Evolutionary conservation across 768 basidiomycete genomes (phyloP).

Genomic region (Guyanaporus albipodus): DNA sequence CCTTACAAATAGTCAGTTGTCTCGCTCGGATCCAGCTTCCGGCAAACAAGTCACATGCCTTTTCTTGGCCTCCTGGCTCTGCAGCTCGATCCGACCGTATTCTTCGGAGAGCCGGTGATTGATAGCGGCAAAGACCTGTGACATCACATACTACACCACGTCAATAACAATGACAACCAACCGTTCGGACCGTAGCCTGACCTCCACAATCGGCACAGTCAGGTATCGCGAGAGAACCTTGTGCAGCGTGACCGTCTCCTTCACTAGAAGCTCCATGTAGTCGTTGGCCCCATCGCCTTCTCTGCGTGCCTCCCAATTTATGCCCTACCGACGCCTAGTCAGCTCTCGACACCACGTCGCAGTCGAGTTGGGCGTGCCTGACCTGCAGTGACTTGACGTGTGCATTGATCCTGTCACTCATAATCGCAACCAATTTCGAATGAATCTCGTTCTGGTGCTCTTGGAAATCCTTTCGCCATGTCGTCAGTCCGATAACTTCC

Average conservation of each 20-base stretch:
- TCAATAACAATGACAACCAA: slow-evolving; percentile 11
- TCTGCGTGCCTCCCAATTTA: slow-evolving; percentile 73
- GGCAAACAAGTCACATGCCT: slow-evolving; percentile 51
- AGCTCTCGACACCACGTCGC: slow-evolving; percentile 1
- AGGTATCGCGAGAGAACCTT: slow-evolving; percentile 94
- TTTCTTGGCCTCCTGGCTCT: slow-evolving; percentile 77
- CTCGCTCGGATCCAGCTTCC: slow-evolving; percentile 5
- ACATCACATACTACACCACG: slow-evolving; percentile 76
- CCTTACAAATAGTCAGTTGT: slow-evolving; percentile 38
- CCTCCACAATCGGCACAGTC: slow-evolving; percentile 75
- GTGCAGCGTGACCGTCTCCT: slow-evolving; percentile 93
- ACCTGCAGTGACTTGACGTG: slow-evolving; percentile 85
- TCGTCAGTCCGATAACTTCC: slow-evolving; percentile 3
- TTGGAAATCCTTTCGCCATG: slow-evolving; percentile 75
- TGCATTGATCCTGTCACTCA: slow-evolving; percentile 87
- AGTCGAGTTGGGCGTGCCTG: slow-evolving; percentile 18
- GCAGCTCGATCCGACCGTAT: slow-evolving; percentile 77
- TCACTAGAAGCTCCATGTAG: slow-evolving; percentile 93
- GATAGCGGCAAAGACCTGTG: slow-evolving; percentile 90
- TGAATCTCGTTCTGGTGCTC: slow-evolving; percentile 99
- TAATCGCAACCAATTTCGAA: slow-evolving; percentile 94
- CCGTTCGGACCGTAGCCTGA: slow-evolving; percentile 31
- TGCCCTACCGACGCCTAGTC: slow-evolving; percentile 41
- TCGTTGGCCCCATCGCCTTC: slow-evolving; percentile 64
- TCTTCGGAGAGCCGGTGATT: slow-evolving; percentile 88